A percentile compares a stretch with the other conserved stretches of the same genome.
These are phyloP conservation scores for Aspergillus affinis DNA, from an alignment of 495 filamentous ascomycete genomes.

Conservation along the genomic window DNA sequence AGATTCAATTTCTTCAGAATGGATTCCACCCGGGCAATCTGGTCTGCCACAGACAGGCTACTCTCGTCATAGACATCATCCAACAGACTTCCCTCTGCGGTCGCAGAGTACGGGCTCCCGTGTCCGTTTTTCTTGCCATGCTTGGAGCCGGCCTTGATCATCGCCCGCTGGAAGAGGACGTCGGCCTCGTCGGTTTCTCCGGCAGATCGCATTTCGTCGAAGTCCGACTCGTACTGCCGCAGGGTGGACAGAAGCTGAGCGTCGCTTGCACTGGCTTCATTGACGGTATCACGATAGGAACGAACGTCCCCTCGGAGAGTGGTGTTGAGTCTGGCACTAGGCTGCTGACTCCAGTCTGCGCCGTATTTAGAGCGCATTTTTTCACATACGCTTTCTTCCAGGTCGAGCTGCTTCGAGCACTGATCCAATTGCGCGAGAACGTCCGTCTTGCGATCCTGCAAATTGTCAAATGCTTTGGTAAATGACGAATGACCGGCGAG, in stretches of 20 bases:
- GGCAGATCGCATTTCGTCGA: slow-evolving; percentile 92
- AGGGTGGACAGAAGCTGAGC: slow-evolving; percentile 80
- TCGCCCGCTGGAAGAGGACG: slow-evolving; percentile 81
- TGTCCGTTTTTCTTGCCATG: slow-evolving; percentile 63
- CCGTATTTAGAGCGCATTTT: slow-evolving; percentile 99
- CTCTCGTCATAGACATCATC: slow-evolving; percentile 89
- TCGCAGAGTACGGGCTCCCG: slow-evolving; percentile 56
- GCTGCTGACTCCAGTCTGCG: slow-evolving; percentile 94
- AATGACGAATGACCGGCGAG: slow-evolving; percentile 81
- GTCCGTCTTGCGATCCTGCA: slow-evolving; percentile 73
- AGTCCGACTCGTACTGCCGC: slow-evolving; percentile 78
- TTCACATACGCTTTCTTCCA: slow-evolving; percentile 97
- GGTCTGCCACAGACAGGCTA: slow-evolving; percentile 76
- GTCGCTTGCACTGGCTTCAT: slow-evolving; percentile 87
- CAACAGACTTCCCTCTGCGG: slow-evolving; percentile 71
- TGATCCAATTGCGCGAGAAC: slow-evolving; percentile 70
- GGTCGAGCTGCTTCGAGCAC: slow-evolving; percentile 82
- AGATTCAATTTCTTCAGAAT: slow-evolving; percentile 88
- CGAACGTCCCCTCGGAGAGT: slow-evolving; percentile 84
- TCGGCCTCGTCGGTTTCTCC: slow-evolving; percentile 88
- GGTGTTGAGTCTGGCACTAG: slow-evolving; percentile 81
- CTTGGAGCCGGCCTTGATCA: slow-evolving; percentile 63
- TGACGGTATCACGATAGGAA: slow-evolving; percentile 82
- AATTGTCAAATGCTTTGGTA: slow-evolving; percentile 67
- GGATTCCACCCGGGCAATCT: slow-evolving; percentile 86